phyloP scores from a whole-genome alignment of 179 eudicot genomes.

The Beta lomatogona region DNA sequence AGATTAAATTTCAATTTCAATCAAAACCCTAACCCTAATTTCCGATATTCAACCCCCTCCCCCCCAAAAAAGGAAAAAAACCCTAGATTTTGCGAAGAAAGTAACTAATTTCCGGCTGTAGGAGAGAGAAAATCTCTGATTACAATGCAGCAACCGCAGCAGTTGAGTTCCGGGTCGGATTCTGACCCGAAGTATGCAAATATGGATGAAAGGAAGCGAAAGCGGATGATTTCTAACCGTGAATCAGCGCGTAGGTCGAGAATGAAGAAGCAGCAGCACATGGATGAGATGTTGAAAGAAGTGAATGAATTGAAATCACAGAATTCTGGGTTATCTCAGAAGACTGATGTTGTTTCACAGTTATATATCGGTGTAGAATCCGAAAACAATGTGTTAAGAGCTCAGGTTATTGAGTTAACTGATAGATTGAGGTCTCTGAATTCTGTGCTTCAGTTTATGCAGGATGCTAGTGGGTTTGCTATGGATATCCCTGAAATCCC shows the following conservation, averaged over 20 bases:
- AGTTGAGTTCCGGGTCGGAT: conserved; percentile 63
- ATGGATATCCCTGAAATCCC: conserved; percentile 78
- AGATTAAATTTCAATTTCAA: not conserved
- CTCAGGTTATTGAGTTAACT: conserved; percentile 63
- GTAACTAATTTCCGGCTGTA: conserved; percentile 3
- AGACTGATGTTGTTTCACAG: conserved; percentile 42
- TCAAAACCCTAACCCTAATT: conserved; percentile 14
- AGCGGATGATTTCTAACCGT: conserved; percentile 79
- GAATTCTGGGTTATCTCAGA: conserved; percentile 41
- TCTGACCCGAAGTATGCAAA: conserved; percentile 40
- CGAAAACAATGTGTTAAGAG: conserved; percentile 72
- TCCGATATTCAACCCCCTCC: not conserved
- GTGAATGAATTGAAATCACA: conserved; percentile 43
- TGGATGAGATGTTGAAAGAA: conserved; percentile 54
- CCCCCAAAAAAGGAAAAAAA: not conserved
- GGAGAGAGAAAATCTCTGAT: not conserved
- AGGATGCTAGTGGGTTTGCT: conserved; percentile 61
- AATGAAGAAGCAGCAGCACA: conserved; percentile 75
- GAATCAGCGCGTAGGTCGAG: conserved; percentile 87
- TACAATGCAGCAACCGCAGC: conserved; percentile 33
- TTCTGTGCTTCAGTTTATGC: conserved; percentile 54
- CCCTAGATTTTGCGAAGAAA: not conserved
- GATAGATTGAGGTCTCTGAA: conserved; percentile 64
- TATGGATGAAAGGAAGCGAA: conserved; percentile 72
- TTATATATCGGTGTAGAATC: conserved; percentile 42